These are phyloP conservation scores for Cystobasidium tubakii DNA, from an alignment of 768 basidiomycete genomes.

Conservation along the genomic window DNA sequence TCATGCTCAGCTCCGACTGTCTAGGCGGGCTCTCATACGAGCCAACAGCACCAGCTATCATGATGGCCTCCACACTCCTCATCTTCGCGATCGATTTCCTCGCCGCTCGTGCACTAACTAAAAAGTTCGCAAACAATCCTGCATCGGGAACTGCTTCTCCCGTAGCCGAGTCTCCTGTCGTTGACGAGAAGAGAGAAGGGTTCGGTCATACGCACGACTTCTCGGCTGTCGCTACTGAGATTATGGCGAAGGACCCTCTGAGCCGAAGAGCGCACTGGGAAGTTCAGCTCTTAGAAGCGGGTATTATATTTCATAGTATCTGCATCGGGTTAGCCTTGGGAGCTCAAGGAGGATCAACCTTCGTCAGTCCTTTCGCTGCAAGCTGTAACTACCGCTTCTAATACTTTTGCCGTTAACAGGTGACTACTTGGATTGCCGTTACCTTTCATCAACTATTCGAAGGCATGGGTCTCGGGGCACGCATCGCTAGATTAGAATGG, in stretches of 20 bases:
- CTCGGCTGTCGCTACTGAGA: neutral
- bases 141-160: neutral
- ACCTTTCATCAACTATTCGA: conserved; percentile 48
- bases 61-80: conserved; percentile 47
- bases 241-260: neutral
- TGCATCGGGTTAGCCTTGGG: conserved; percentile 49
- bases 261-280: conserved; percentile 44
- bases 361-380: neutral
- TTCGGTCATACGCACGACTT: conserved; percentile 30
- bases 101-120: conserved; percentile 45
- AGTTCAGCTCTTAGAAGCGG: conserved; percentile 45
- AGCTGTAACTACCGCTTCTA: neutral
- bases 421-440: conserved; percentile 48
- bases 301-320: conserved; percentile 47
- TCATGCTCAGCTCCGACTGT: conserved; percentile 46
- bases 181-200: conserved; percentile 29
- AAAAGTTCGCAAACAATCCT: conserved; percentile 4
- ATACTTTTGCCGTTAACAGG: conserved; percentile 44
- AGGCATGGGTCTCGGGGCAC: conserved; percentile 47
- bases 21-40: conserved; percentile 48
- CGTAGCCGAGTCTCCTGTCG: neutral
- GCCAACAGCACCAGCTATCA: conserved; percentile 49
- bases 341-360: conserved; percentile 40
- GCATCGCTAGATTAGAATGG: conserved; percentile 44
- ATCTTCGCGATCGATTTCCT: conserved; percentile 49